A percentile compares a stretch with the other conserved stretches of the same genome.
phyloP scores from a whole-genome alignment of 2,329 filamentous ascomycete genomes.

The Leptographium wingfieldii region DNA sequence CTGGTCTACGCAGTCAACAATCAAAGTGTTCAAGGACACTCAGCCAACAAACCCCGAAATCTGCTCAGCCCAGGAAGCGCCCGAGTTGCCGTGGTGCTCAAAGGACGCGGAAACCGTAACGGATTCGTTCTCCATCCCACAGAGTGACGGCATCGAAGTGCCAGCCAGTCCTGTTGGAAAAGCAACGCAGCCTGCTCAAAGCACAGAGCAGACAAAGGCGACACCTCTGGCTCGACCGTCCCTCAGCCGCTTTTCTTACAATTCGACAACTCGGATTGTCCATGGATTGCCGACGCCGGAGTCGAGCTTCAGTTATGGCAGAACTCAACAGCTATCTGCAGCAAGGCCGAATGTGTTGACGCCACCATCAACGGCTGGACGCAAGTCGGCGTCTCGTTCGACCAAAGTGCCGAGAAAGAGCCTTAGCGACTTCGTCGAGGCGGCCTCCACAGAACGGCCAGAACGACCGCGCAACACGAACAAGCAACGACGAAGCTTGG shows the following conservation, averaged over 20 bases:
- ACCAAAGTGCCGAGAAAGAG: constrained; percentile 3
- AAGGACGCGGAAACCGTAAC: neutral
- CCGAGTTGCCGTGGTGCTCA: neutral
- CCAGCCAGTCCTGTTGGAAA: constrained; percentile 7
- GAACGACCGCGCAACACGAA: neutral
- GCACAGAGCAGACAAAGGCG: neutral
- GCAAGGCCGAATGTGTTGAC: neutral
- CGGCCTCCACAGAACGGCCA: neutral
- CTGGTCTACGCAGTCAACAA: constrained; percentile 29
- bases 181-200: neutral
- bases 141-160: constrained; percentile 8
- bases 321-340: neutral
- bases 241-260: constrained; percentile 14
- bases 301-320: constrained; percentile 13
- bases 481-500: constrained; percentile 11
- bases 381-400: neutral
- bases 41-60: constrained; percentile 9
- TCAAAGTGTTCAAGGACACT: constrained; percentile 25
- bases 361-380: neutral
- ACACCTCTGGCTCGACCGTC: constrained; percentile 5
- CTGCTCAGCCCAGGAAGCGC: neutral
- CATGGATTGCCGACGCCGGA: constrained; percentile 29
- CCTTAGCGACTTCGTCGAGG: constrained; percentile 7
- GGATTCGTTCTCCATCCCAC: constrained; percentile 2
- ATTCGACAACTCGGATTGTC: constrained; percentile 17